phyloP scores from a whole-genome alignment of 768 basidiomycete genomes.

The Tricholoma saponaceum region DNA sequence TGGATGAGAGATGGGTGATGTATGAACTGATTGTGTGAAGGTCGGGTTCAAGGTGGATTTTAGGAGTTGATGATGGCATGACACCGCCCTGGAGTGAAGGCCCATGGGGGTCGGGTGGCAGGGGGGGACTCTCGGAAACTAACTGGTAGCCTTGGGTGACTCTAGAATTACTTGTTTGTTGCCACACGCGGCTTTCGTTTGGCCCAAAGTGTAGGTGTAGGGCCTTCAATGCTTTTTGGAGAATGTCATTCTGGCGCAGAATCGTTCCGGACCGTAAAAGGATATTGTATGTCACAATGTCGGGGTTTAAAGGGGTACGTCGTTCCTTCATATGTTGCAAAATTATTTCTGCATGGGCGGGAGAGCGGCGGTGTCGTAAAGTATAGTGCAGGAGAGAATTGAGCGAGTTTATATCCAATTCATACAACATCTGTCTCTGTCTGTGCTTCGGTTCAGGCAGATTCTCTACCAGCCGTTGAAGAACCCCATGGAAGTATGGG shows the following conservation, averaged over 20 bases:
- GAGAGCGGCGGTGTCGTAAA: constrained; percentile 54
- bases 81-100: constrained; percentile 4
- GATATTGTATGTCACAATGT: constrained; percentile 52
- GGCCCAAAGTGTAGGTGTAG: constrained; percentile 14
- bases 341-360: constrained; percentile 41
- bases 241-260: constrained; percentile 40
- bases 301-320: constrained; percentile 37
- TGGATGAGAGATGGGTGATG: constrained; percentile 48
- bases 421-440: constrained; percentile 11
- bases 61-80: constrained; percentile 4
- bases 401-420: constrained; percentile 30
- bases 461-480: constrained; percentile 34
- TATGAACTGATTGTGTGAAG: constrained; percentile 46
- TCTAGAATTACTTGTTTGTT: background rate
- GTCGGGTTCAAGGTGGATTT: constrained; percentile 27
- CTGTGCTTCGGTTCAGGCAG: constrained; percentile 19
- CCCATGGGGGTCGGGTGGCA: background rate
- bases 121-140: background rate
- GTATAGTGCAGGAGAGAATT: constrained; percentile 66
- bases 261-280: constrained; percentile 53
- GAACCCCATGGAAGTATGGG: constrained; percentile 44
- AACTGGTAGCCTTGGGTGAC: background rate
- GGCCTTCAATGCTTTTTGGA: constrained; percentile 31
- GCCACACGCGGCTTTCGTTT: background rate
- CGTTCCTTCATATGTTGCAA: constrained; percentile 53